Conservation (phyloP, 2,329 filamentous ascomycete genomes). For the Aureobasidium sp. region DNA sequence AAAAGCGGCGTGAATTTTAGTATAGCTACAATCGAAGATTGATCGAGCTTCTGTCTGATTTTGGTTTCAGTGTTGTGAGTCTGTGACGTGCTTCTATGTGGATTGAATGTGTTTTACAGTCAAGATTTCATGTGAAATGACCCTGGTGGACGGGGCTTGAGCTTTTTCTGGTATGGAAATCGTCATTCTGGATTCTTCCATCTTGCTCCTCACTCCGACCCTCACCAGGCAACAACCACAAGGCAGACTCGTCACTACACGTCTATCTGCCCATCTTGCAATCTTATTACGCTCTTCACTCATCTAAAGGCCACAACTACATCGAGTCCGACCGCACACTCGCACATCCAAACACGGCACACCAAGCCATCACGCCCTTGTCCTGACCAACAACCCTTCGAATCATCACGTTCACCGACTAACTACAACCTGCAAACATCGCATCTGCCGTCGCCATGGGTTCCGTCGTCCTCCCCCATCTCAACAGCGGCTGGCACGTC, state of each 20-base stretch:
- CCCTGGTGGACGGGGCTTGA: background rate
- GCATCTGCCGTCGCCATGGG: constrained; percentile 47
- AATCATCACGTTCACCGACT: background rate
- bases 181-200: constrained; percentile 6
- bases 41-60: background rate
- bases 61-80: background rate
- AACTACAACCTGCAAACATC: background rate
- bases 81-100: background rate
- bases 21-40: background rate
- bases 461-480: constrained; percentile 85
- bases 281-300: background rate
- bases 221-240: background rate
- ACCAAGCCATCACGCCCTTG: background rate
- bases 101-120: background rate
- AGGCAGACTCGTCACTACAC: background rate
- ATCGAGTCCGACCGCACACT: background rate
- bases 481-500: constrained; percentile 92
- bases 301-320: background rate
- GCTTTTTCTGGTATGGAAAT: constrained; percentile 3
- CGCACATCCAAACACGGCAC: background rate
- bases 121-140: background rate
- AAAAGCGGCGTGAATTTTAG: background rate
- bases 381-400: background rate
- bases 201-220: background rate
- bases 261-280: background rate